Base-by-base conservation (phyloP, 176 grass and related monocot species). In the Chloris gayana region DNA sequence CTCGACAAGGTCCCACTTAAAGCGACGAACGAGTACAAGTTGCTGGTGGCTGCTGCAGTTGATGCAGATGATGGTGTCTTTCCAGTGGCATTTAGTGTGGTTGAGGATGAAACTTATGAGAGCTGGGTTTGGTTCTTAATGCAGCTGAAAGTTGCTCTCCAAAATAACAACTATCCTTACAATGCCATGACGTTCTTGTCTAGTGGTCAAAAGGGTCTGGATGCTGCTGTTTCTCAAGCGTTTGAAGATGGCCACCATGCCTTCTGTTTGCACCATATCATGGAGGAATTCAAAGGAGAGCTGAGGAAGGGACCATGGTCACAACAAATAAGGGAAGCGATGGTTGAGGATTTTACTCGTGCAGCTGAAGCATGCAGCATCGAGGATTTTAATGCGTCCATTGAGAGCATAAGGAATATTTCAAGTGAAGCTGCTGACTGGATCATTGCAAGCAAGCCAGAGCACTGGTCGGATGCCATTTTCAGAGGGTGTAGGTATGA, bases 1-100 rank as follows among this genome's bases (percentile, higher is more conserved):
- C 90, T 98, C 73, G 92, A 98, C 84, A 94, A 87, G 74, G 84
- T 98, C 76, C 92, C 95, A 46, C 78, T 98, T n/a, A 98, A 94
- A 72, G 84, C 88, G 7, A 98, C 82, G 59, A 94, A 94, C 50
- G 87, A 98, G 80, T 94, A 87, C 84, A 94, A 94, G 78, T 84
- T 98, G 60, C 86, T 98, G 41, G 86, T 89, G 69, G 92, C 92
- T 14, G 92, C 95, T 64, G 90, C 88, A 11, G 86, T 98, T 44
- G 95, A 98, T 72, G 95, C 86, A 41, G 90, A 98, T 29, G 86
- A 98, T 71, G 88, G 77, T 61, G 73, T 94, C 34, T 98, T 94
- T 91, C 95, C 95, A 39, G 86, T 98, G 32, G 92, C 92, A 72
- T 98, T 95, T 78, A 91, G 89, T 80, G 91, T 94, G 60, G 95